Evolutionary conservation across 306 rosid species (phyloP).

Genomic region (Amphicarpaea edgeworthii): DNA sequence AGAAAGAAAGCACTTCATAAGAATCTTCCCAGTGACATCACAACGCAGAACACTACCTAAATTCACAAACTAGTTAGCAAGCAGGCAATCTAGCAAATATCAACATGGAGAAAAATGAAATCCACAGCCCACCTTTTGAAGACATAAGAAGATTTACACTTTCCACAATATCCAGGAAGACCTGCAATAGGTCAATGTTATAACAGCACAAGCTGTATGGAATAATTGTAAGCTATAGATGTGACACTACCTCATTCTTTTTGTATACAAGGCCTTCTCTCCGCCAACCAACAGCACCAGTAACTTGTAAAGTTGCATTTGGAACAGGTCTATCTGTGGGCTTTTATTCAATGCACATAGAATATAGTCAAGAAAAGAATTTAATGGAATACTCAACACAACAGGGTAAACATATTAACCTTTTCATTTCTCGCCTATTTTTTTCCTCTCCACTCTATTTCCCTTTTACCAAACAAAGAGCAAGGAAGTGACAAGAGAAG

Average conservation of each 20-base stretch:
- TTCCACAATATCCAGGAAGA: slow-evolving; percentile 92
- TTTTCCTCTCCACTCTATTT: too few species aligned
- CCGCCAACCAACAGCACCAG: slow-evolving; percentile 98
- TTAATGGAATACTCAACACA: slow-evolving; percentile 29
- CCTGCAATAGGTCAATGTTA: slow-evolving; percentile 58
- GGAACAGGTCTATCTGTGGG: slow-evolving; percentile 83
- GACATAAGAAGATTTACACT: slow-evolving; percentile 97
- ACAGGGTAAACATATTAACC: slow-evolving; percentile 12
- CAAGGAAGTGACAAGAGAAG: slow-evolving; percentile 20
- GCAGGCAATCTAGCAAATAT: slow-evolving; percentile 36
- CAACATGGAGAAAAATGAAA: slow-evolving; percentile 13
- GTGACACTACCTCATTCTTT: slow-evolving; percentile 79
- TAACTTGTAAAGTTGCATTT: slow-evolving; percentile 94
- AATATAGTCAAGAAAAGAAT: slow-evolving; percentile 16
- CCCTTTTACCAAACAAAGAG: too few species aligned
- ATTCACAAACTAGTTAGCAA: slow-evolving; percentile 47
- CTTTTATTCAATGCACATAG: slow-evolving; percentile 44
- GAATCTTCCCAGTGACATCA: slow-evolving; percentile 91
- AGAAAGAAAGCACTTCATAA: slow-evolving; percentile 94
- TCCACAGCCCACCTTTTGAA: slow-evolving; percentile 71
- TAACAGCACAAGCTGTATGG: neutral
- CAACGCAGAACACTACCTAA: slow-evolving; percentile 89
- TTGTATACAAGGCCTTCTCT: slow-evolving; percentile 94
- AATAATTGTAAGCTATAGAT: slow-evolving; percentile 18
- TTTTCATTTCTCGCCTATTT: too few species aligned